phyloP scores from a whole-genome alignment of 495 filamentous ascomycete species.

The Haplographium delicatum region DNA sequence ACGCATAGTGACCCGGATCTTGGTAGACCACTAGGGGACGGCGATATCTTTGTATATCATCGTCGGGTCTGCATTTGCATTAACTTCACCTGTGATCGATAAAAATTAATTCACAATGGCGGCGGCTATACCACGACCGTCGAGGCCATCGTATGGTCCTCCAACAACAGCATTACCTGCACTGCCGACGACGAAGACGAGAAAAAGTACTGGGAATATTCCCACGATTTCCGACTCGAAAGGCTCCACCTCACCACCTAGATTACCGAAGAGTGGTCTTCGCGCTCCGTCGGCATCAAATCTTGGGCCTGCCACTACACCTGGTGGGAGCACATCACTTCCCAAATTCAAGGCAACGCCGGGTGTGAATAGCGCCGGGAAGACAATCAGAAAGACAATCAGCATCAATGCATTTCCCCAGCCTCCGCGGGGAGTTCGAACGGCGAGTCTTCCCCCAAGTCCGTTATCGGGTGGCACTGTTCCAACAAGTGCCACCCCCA shows the following conservation, averaged over 20 bases:
- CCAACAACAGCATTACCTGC: constrained; percentile 63
- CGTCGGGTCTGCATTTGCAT: constrained; percentile 1
- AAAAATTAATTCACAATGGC: constrained; percentile 40
- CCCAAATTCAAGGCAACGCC: constrained; percentile 45
- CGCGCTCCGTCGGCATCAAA: constrained; percentile 55
- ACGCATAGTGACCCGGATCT: constrained; percentile 4
- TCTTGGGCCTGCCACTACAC: constrained; percentile 40
- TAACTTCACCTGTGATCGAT: background rate
- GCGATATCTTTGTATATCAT: constrained; percentile 7
- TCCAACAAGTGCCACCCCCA: constrained; percentile 22
- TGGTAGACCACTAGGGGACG: constrained; percentile 9
- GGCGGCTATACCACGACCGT: constrained; percentile 58
- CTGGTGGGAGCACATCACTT: constrained; percentile 32
- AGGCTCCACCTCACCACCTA: constrained; percentile 36
- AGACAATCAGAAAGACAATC: constrained; percentile 73
- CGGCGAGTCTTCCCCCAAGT: constrained; percentile 52
- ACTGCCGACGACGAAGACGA: constrained; percentile 63
- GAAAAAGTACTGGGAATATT: constrained; percentile 52
- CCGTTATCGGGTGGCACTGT: constrained; percentile 44
- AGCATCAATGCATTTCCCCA: constrained; percentile 93
- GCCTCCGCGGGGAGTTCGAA: constrained; percentile 60
- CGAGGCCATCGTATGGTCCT: constrained; percentile 45
- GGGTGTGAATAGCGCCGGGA: constrained; percentile 47
- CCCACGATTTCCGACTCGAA: constrained; percentile 41
- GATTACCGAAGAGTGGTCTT: constrained; percentile 49